A percentile compares a stretch with the other conserved stretches of the same genome.
These are phyloP conservation scores for Pseudofabraea citricarpa DNA, from an alignment of 2,329 filamentous ascomycete genomes.

Conservation along the genomic window DNA sequence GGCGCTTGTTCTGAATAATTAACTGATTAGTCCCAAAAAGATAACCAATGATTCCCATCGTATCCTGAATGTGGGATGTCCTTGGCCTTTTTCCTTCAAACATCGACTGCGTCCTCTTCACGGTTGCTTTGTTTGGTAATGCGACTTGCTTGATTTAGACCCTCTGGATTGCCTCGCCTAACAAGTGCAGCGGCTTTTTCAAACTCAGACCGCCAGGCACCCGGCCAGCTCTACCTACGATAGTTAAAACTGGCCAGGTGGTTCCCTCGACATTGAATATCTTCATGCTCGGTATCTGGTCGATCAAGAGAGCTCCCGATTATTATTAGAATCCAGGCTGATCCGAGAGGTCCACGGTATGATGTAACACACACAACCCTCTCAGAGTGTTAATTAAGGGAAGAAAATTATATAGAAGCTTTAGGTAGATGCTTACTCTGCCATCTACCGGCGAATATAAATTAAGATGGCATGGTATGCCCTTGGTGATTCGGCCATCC, in stretches of 20 bases:
- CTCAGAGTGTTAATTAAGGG: not conserved
- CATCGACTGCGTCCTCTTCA: not conserved
- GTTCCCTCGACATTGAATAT: not conserved
- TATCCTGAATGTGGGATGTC: not conserved
- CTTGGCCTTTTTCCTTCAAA: not conserved
- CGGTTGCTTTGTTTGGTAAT: not conserved
- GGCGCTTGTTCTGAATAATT: not conserved
- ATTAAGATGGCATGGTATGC: not conserved
- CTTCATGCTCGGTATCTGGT: not conserved
- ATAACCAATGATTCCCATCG: not conserved
- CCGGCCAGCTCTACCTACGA: not conserved
- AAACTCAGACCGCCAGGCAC: not conserved
- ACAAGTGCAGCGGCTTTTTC: not conserved
- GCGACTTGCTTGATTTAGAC: not conserved
- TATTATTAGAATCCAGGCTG: not conserved
- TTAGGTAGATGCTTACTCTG: not conserved
- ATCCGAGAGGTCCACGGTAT: not conserved
- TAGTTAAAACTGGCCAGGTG: not conserved
- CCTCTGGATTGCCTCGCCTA: not conserved
- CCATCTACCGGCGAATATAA: not conserved
- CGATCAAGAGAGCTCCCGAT: not conserved
- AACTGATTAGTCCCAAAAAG: not conserved
- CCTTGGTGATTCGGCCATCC: not conserved
- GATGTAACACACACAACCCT: not conserved
- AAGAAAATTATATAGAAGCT: not conserved